Evolutionary conservation across 148 eudicot genomes (phyloP), one percentile per base, ranked within the genome.

Genomic region (Persicaria tinctoria): DNA sequence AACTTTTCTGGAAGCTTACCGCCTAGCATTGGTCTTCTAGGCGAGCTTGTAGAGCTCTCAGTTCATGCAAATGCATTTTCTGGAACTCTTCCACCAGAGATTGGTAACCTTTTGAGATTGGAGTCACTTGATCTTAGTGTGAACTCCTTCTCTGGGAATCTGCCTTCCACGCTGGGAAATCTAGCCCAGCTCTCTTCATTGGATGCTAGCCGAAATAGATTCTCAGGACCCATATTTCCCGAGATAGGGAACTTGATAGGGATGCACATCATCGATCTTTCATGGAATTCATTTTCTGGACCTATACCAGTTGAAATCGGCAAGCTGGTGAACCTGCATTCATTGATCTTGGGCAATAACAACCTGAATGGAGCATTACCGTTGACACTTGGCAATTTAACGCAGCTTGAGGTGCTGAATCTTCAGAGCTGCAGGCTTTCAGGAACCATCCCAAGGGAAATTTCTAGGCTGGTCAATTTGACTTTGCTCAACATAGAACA

Each of bases 71-170:
- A 90, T 79, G 79, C 82, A 11, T 90, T 94, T 76, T 83, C 83
- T 53, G 97, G 96, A 11, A 75, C 81, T 75, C 87, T 94, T 76
- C 98, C 98, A 5, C n/a, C 72, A 44, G 89, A 90, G 82, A 72
- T 94, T 20, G 98, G 97, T 55, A 78, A 80, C 46, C 84, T 94
- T 23, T 64, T 75, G 53, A 82, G 80, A 2, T 77, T 94, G 79
- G 83, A 80, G 79, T 91, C 93, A n/a, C 84, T 94, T 32, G 97
- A 94, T 79, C 86, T 94, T n/a, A 81, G 87, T 77, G 69, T 0
- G 7, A 94, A 94, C 80, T 50, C 68, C 57, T 94, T 94, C 79
- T 86, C 89, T 17, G 98, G 97, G 68, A 63, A 16, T 70, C 82
- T 94, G 64, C 97, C 98, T 69, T 79, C 87, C 38, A 85, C 84